phyloP scores from a whole-genome alignment of 2,329 filamentous ascomycete species.

The Aspergillus spinulosporus region DNA sequence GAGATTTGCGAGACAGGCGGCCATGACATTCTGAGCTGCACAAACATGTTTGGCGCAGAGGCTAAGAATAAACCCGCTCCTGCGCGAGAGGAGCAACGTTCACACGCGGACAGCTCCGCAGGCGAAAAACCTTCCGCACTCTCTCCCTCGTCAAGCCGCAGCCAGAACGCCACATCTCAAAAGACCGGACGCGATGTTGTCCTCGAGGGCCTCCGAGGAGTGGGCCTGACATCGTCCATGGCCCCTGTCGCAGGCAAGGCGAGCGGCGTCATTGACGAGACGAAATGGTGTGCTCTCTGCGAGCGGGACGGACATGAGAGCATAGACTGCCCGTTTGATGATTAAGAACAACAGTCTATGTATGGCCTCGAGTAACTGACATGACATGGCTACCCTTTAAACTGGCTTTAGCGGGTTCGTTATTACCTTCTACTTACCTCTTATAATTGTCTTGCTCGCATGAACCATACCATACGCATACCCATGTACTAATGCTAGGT shows the following conservation, averaged over 20 bases:
- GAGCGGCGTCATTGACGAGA: constrained; percentile 73
- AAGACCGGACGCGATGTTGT: constrained; percentile 45
- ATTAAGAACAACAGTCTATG: constrained; percentile 42
- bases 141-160: constrained; percentile 17
- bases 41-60: constrained; percentile 71
- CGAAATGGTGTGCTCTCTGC: constrained; percentile 96
- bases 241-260: constrained; percentile 75
- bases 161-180: constrained; percentile 28
- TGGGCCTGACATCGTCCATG: constrained; percentile 43
- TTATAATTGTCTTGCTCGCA: constrained; percentile 13
- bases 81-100: constrained; percentile 15
- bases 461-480: constrained; percentile 7
- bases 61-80: constrained; percentile 22
- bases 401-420: constrained; percentile 10
- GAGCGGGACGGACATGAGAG: constrained; percentile 96
- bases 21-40: constrained; percentile 92
- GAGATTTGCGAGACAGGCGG: constrained; percentile 92
- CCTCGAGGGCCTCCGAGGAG: constrained; percentile 45
- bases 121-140: constrained; percentile 21
- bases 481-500: constrained; percentile 7
- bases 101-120: constrained; percentile 15
- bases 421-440: background rate
- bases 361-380: constrained; percentile 5
- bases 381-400: constrained; percentile 12
- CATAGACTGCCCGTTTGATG: constrained; percentile 90